Evolutionary conservation across 2,329 filamentous ascomycete genomes (phyloP), one percentile per base, ranked within the genome.

Genomic region (Sphaerulina musiva): DNA sequence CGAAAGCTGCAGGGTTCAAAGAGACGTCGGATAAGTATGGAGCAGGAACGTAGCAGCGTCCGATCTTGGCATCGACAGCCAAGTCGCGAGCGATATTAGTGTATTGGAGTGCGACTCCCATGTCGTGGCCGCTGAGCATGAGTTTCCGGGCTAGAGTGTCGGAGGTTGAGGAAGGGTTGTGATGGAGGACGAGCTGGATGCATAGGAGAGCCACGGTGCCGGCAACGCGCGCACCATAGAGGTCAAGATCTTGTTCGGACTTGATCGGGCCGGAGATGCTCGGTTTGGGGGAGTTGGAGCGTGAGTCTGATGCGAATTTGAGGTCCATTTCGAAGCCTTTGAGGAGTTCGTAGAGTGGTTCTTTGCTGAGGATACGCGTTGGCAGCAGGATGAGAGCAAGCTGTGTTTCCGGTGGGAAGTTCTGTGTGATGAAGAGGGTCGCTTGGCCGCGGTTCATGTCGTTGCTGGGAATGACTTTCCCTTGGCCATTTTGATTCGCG

Each of bases 41-140:
- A 0, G 74, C 73, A 0, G 86, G 86, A 4, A 89, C 70, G 65
- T 90, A 90, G 6, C 87, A 84, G 6, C 86, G 78, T 1, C 76
- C 76, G 36, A 86, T 80, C 11, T 72, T 70, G 0, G 86, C 83
- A 62, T 89, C 86, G 2, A 82, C 80, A 3, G 73, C 69, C n/a
- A 89, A 82, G 63, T 90, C 86, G 20, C 86, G 81, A 2, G 85
- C 83, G 57, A 90, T 88, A 64, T 89, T 90, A 62, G 87, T 80
- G 62, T 85, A 88, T 64, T 90, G 86, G n/a, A 89, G 72, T 1
- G 86, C 85, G 34, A 85, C 78, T 0, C 86, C 86, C 85, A 89
- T 89, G 29, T 76, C 74, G 17, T 76, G 74, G 1, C 84, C 84
- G 0, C 83, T 79, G 12, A 72, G 64, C 11, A 84, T 72, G 5